Percentiles rank a stretch among this genome's conserved stretches.
Evolutionary conservation across 140 eudicot genomes (phyloP).

Genomic region (Ambrosia hybrid): DNA sequence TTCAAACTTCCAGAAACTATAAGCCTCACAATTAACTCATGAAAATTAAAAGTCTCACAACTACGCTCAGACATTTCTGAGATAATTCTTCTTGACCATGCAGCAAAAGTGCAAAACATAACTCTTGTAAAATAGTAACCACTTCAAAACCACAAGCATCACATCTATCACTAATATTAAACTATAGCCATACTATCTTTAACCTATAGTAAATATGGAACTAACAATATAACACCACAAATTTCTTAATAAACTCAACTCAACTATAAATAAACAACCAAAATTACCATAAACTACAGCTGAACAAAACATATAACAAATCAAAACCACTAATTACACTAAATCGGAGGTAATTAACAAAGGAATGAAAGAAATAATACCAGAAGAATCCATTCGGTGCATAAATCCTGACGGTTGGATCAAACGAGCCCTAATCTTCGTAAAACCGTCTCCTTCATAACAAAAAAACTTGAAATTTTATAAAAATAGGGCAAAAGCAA

Average conservation of each 20-base stretch:
- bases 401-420: constrained; percentile 50
- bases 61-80: neutral
- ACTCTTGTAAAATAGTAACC: too few relatives aligned
- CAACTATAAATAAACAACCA: neutral
- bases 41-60: neutral
- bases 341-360: constrained; percentile 4
- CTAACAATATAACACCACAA: neutral
- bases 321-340: neutral
- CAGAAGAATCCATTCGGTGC: constrained; percentile 77
- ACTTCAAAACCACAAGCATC: neutral
- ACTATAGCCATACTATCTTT: constrained; percentile 3
- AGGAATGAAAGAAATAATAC: constrained; percentile 40
- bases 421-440: constrained; percentile 28
- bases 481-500: neutral
- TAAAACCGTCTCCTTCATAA: constrained; percentile 42
- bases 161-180: neutral
- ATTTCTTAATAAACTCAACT: constrained; percentile 1
- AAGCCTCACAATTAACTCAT: neutral
- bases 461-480: constrained; percentile 19
- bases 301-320: constrained; percentile 8
- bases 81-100: neutral
- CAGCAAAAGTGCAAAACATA: neutral
- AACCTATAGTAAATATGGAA: neutral
- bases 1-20: neutral
- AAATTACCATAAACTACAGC: neutral